These are phyloP conservation scores for Cicer arietinum DNA, from an alignment of 306 rosid species.

Conservation along the genomic window DNA sequence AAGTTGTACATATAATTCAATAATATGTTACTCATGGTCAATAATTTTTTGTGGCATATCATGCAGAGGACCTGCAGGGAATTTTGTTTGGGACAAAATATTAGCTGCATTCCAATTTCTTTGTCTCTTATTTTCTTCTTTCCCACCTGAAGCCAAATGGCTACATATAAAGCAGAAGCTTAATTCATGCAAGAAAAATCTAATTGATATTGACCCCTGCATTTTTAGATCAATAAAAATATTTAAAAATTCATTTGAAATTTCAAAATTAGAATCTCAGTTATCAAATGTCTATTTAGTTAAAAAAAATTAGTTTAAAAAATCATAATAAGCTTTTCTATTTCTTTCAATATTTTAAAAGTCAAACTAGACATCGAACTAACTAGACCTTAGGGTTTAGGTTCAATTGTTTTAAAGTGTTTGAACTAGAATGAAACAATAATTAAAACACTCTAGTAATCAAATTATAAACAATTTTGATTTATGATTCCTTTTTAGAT, in stretches of 20 bases:
- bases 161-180: slow-evolving; percentile 90
- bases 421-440: no score
- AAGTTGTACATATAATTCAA: background rate
- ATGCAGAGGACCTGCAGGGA: slow-evolving; percentile 61
- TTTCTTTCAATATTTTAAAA: background rate
- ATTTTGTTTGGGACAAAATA: slow-evolving; percentile 67
- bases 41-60: slow-evolving; percentile 73
- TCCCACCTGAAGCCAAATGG: slow-evolving; percentile 86
- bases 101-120: slow-evolving; percentile 68
- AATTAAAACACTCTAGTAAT: no score
- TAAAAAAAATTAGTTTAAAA: no score
- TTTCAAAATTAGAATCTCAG: slow-evolving; percentile 1
- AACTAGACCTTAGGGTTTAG: background rate
- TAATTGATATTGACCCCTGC: slow-evolving; percentile 90
- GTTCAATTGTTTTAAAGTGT: background rate
- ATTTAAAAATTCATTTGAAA: slow-evolving; percentile 4
- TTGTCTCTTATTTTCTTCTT: slow-evolving; percentile 60
- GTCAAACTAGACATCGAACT: background rate
- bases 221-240: slow-evolving; percentile 40
- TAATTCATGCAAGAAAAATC: slow-evolving; percentile 76
- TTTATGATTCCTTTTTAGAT: no score
- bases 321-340: background rate
- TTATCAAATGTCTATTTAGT: slow-evolving; percentile 4
- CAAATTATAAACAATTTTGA: no score
- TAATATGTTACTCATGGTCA: slow-evolving; percentile 70